phyloP scores from a whole-genome alignment of 2,329 filamentous ascomycete genomes.

The Aquanectria penicillioides region DNA sequence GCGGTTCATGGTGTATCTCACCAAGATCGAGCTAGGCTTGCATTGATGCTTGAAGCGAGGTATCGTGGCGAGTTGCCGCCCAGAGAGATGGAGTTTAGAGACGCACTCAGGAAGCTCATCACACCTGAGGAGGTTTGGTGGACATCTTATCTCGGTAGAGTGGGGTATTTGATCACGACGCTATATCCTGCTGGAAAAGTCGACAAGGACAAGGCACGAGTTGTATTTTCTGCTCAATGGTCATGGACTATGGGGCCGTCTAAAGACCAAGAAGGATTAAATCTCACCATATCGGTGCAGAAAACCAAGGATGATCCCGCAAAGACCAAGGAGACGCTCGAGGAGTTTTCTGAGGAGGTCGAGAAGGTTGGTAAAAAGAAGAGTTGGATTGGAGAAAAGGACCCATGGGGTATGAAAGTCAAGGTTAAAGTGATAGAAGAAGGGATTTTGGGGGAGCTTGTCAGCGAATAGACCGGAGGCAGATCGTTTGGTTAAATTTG shows the following conservation, averaged over 20 bases:
- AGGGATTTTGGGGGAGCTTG: slow-evolving; percentile 34
- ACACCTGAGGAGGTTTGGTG: slow-evolving; percentile 69
- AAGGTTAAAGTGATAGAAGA: slow-evolving; percentile 47
- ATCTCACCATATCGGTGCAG: slow-evolving; percentile 55
- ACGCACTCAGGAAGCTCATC: slow-evolving; percentile 62
- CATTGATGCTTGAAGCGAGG: slow-evolving; percentile 70
- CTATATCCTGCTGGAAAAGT: slow-evolving; percentile 70
- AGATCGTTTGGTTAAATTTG: neutral
- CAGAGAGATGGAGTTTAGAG: slow-evolving; percentile 64
- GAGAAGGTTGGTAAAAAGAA: slow-evolving; percentile 70
- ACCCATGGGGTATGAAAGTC: slow-evolving; percentile 52
- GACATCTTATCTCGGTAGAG: slow-evolving; percentile 70
- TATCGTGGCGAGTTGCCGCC: slow-evolving; percentile 71
- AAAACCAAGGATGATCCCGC: slow-evolving; percentile 49
- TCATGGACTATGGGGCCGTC: slow-evolving; percentile 51
- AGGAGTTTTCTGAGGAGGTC: slow-evolving; percentile 53
- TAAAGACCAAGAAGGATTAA: slow-evolving; percentile 51
- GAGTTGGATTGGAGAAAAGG: slow-evolving; percentile 55
- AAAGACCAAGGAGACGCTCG: slow-evolving; percentile 52
- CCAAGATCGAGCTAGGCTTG: slow-evolving; percentile 67
- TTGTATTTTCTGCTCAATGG: slow-evolving; percentile 55
- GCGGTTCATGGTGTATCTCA: slow-evolving; percentile 71
- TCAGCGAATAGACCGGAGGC: neutral
- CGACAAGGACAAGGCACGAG: slow-evolving; percentile 48
- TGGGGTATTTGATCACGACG: slow-evolving; percentile 65